Base-by-base conservation (phyloP, 169 alveolate genomes). In the Cryptosporidium meleagridis region DNA sequence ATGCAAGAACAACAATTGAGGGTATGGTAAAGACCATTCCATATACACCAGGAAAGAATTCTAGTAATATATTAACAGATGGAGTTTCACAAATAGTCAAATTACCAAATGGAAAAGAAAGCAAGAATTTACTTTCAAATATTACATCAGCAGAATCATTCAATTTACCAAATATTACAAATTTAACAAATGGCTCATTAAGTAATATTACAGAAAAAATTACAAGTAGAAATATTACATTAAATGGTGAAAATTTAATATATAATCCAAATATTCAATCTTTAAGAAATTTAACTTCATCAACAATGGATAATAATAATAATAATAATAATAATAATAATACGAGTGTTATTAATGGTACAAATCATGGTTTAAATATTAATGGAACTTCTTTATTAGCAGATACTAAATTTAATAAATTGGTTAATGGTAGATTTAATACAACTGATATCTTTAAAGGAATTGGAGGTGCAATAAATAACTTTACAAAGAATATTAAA, bases 11-110 rank as follows among this genome's bases (percentile, higher is more conserved):
- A 37, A 80, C 89, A n/a, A 58, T 80, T 26, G 80, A 80, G 26
- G 89, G 89, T 39, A 62, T 80, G 75, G 75, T 80, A 12, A 65
- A 80, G 69, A 80, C 89, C 26, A 65, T 80, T 48, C 75, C 89
- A 61, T 62, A 80, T 39, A n/a, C 75, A 18, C 73, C 89, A 44
- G 75, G 80, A 80, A 59, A 48, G 59, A 55, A 45, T 31, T 29
- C 61, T 8, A 71, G 68, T 29, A 35, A 23, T 23, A 33, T 37
- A 37, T 31, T 73, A 29, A 23, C 14, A 26, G 86, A 73, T 16
- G 70, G 68, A 73, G 41, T 73, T 37, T 73, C 86, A 7, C 62
- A 59, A 53, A 73, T 73, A 31, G 52, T 73, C 0, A 73, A 58
- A 35, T 35, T 73, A 33, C 86, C 86, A 16, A 59, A 31, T 62